Evolutionary conservation across 495 filamentous ascomycete species (phyloP).

Genomic region (Neurospora discreta): DNA sequence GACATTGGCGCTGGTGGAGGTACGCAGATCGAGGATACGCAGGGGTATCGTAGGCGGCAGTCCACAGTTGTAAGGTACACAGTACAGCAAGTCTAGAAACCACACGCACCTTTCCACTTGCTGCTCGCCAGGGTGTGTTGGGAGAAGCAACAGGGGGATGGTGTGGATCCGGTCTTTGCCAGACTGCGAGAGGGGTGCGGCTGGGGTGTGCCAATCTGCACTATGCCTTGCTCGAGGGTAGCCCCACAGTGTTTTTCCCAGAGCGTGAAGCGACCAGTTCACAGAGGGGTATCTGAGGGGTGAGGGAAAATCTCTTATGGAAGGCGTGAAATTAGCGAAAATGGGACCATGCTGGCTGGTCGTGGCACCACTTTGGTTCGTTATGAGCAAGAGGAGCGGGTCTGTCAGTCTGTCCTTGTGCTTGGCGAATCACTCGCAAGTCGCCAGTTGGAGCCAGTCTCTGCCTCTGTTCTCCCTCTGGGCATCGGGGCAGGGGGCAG

Average conservation of each 20-base stretch:
- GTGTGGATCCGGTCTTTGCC: constrained; percentile 13
- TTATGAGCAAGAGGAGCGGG: constrained; percentile 17
- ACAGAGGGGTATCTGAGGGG: constrained; percentile 4
- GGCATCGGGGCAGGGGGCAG: background rate
- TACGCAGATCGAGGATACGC: constrained; percentile 7
- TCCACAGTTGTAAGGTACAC: constrained; percentile 5
- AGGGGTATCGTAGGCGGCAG: constrained; percentile 12
- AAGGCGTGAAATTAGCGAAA: constrained; percentile 20
- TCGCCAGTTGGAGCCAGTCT: background rate
- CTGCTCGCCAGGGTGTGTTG: background rate
- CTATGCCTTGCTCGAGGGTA: constrained; percentile 13
- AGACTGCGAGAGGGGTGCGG: constrained; percentile 12
- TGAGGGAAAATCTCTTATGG: constrained; percentile 11
- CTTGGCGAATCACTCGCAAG: background rate
- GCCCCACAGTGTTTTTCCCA: background rate
- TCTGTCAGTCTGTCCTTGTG: constrained; percentile 3
- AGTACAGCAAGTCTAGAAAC: constrained; percentile 3
- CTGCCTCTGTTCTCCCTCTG: background rate
- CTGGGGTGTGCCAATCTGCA: constrained; percentile 13
- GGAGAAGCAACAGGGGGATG: background rate
- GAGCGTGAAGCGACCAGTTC: constrained; percentile 3
- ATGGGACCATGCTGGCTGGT: constrained; percentile 7
- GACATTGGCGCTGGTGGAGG: constrained; percentile 18
- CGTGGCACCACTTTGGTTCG: constrained; percentile 26
- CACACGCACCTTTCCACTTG: constrained; percentile 1